Conservation (phyloP, 495 filamentous ascomycete species). For the Neurospora pannonica region DNA sequence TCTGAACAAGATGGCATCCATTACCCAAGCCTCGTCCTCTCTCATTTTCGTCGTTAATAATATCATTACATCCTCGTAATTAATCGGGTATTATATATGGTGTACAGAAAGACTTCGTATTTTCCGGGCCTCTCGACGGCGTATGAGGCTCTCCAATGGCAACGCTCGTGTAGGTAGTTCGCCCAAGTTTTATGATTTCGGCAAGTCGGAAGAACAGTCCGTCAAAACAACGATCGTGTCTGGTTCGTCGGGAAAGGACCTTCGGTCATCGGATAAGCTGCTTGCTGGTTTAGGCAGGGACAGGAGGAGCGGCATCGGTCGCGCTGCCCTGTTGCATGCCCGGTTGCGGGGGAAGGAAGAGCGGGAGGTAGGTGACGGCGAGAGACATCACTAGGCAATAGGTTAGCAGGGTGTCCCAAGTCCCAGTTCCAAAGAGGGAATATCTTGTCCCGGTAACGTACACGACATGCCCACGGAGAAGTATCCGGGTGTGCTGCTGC, state of each 20-base stretch:
- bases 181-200: background rate
- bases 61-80: background rate
- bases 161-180: background rate
- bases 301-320: slow-evolving; percentile 37
- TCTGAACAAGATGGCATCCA: background rate
- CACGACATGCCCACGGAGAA: slow-evolving; percentile 79
- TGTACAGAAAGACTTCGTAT: background rate
- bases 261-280: background rate
- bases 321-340: slow-evolving; percentile 19
- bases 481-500: slow-evolving; percentile 62
- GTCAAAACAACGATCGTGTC: background rate
- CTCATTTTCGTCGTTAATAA: background rate
- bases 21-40: background rate
- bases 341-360: slow-evolving; percentile 62
- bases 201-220: background rate
- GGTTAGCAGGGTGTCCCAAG: too few species aligned
- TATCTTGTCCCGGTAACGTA: slow-evolving; percentile 40
- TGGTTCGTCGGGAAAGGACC: background rate
- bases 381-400: slow-evolving; percentile 63
- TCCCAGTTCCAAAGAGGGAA: too few species aligned
- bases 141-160: background rate
- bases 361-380: slow-evolving; percentile 69
- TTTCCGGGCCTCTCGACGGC: background rate
- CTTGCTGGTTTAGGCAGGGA: slow-evolving; percentile 11
- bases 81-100: background rate